Evolutionary conservation across 108 stramenopile species (phyloP).

Genomic region (Pseudonitzschia multiseries): DNA sequence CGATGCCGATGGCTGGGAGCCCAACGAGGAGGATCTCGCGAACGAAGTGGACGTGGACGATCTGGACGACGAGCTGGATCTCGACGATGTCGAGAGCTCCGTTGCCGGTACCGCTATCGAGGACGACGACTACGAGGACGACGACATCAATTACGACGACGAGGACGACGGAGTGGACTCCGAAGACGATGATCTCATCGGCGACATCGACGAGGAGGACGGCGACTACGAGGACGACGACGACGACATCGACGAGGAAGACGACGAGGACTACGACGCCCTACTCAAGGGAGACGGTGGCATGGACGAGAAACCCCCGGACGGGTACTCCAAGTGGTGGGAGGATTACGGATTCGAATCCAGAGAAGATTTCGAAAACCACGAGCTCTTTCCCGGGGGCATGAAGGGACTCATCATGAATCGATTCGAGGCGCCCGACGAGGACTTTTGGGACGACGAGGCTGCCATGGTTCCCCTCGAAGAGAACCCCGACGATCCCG

Average conservation of each 20-base stretch:
- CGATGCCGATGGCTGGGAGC: conserved; percentile 12
- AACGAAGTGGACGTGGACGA: conserved; percentile 17
- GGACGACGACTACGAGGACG: conserved; percentile 29
- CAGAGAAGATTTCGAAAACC: conserved; percentile 14
- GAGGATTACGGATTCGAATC: conserved; percentile 11
- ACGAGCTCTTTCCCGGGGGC: conserved; percentile 7
- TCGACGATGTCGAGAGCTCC: conserved; percentile 15
- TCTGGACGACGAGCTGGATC: conserved; percentile 29
- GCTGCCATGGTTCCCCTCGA: conserved; percentile 20
- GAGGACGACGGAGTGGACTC: conserved; percentile 15
- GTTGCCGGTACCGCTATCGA: conserved; percentile 15
- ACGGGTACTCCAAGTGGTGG: conserved; percentile 23
- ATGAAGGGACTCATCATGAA: neutral
- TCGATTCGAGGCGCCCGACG: neutral
- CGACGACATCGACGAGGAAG: conserved; percentile 24
- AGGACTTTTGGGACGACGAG: conserved; percentile 12
- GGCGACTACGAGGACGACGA: conserved; percentile 7
- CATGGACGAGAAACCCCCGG: conserved; percentile 8
- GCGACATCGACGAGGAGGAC: conserved; percentile 14
- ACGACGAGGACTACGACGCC: conserved; percentile 13
- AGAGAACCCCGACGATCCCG: conserved; percentile 50
- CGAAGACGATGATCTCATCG: conserved; percentile 25
- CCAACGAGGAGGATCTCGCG: conserved; percentile 11
- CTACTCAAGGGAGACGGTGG: conserved; percentile 19
- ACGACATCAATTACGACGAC: conserved; percentile 20